Base-by-base conservation (phyloP, 163 green algal genomes). In the Scenedesmus sp. region DNA sequence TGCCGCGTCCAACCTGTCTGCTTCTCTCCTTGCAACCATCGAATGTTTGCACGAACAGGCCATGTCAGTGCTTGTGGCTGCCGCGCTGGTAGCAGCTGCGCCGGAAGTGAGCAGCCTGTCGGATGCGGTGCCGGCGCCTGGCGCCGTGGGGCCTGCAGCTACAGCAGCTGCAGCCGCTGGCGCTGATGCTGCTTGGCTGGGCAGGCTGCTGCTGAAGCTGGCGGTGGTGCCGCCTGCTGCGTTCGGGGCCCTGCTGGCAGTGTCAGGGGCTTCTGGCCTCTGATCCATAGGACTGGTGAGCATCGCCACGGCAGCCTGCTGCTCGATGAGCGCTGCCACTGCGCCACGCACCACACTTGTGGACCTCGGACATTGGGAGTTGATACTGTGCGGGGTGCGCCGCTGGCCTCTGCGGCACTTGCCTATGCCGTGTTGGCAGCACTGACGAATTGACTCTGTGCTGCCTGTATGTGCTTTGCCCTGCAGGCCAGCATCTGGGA, bases 401-500 rank as follows among this genome's bases (percentile, higher is more conserved):
- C n/a, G n/a, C n/a, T n/a, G n/a, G n/a, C n/a, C n/a, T n/a, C n/a
- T n/a, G n/a, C n/a, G n/a, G n/a, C n/a, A n/a, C n/a, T n/a, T n/a
- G n/a, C n/a, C n/a, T n/a, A n/a, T n/a, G n/a, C n/a, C n/a, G n/a
- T n/a, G n/a, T 53, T 53, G 46, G 10, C 46, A 53, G 46, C 46
- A 61, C 51, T 15, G 13, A 61, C 51, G 24, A 22, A 61, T 26
- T 26, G 51, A 6, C 33, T 49, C 16, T 37, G 30, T 33, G 79
- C 42, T 65, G 42, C 24, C 76, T 35, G 26, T 43, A 68, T 24
- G 43, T n/a, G 16, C 51, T 49, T 15, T 43, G 53, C n/a, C 18
- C 26, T 35, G n/a, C 53, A 91, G 86, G 86, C 86, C 86, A 91
- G 86, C 86, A 86, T 86, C 86, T 90, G 86, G 86, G 86, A 90